Evolutionary conservation across 345 rosid species (phyloP).

Genomic region (Pelargonium nanum): DNA sequence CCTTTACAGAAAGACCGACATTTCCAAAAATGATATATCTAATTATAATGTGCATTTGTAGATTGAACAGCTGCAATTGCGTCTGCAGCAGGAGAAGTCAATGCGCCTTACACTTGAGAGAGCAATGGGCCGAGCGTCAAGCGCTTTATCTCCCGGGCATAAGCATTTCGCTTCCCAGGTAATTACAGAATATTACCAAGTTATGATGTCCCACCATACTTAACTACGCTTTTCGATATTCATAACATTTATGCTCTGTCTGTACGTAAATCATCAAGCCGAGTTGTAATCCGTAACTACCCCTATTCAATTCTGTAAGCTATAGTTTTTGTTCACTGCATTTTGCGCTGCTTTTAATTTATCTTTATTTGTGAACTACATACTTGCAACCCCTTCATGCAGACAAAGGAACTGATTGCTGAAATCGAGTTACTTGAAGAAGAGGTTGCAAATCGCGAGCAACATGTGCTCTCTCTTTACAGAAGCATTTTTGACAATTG

Average conservation of each 20-base stretch:
- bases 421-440: slow-evolving; percentile 82
- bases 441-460: slow-evolving; percentile 72
- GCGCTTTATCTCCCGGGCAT: slow-evolving; percentile 89
- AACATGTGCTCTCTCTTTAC: slow-evolving; percentile 70
- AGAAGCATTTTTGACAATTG: slow-evolving; percentile 60
- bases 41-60: slow-evolving; percentile 18
- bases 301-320: background rate
- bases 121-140: slow-evolving; percentile 83
- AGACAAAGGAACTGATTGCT: slow-evolving; percentile 68
- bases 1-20: background rate
- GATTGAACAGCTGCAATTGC: slow-evolving; percentile 74
- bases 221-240: no score
- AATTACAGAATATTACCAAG: no score
- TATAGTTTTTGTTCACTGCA: background rate
- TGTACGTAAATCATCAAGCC: no score
- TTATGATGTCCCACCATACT: no score
- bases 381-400: slow-evolving; percentile 14
- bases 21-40: background rate
- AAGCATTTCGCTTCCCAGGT: slow-evolving; percentile 73
- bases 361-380: background rate
- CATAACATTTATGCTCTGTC: no score
- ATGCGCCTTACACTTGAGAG: slow-evolving; percentile 67
- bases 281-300: no score
- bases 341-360: background rate
- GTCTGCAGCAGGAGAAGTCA: slow-evolving; percentile 71